Conservation (phyloP, 2,329 filamentous ascomycete species). For the Tolypocladium album region DNA sequence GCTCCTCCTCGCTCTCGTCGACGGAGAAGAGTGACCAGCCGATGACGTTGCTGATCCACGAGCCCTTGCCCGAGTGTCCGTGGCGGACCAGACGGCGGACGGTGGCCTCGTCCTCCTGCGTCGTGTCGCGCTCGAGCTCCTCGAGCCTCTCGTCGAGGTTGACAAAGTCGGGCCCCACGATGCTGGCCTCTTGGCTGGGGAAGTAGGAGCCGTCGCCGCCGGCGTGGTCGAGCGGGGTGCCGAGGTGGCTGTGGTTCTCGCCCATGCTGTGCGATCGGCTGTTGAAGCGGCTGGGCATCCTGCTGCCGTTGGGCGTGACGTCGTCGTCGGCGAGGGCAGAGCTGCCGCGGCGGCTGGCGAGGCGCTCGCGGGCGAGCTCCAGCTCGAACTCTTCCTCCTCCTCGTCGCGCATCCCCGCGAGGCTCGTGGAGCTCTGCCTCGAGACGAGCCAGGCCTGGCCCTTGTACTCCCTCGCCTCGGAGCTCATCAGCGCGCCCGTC, state of each 20-base stretch:
- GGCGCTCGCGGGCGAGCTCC: conserved; percentile 39
- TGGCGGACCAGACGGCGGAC: conserved; percentile 45
- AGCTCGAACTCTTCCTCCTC: conserved; percentile 43
- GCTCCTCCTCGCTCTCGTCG: conserved; percentile 46
- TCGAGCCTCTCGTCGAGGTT: conserved; percentile 50
- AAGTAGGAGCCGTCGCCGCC: conserved; percentile 32
- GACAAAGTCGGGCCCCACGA: conserved; percentile 50
- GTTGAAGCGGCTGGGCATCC: conserved; percentile 35
- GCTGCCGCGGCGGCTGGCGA: conserved; percentile 36
- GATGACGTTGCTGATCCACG: conserved; percentile 48
- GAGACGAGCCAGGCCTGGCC: conserved; percentile 60
- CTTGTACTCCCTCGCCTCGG: conserved; percentile 54
- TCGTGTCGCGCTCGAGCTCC: conserved; percentile 38
- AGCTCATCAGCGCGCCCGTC: conserved; percentile 50
- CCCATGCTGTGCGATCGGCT: conserved; percentile 29
- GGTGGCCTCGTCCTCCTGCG: conserved; percentile 46
- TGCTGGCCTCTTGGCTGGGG: conserved; percentile 23
- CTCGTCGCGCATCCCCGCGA: conserved; percentile 38
- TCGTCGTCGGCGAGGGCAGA: conserved; percentile 25
- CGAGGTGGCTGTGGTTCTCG: conserved; percentile 25
- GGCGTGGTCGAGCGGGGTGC: conserved; percentile 31
- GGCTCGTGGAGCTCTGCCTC: conserved; percentile 52
- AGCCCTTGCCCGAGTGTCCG: conserved; percentile 39
- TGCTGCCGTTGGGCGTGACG: conserved; percentile 28
- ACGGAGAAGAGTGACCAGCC: conserved; percentile 53